phyloP scores from a whole-genome alignment of 2,329 filamentous ascomycete species.

The Dactylellina drechsleri region DNA sequence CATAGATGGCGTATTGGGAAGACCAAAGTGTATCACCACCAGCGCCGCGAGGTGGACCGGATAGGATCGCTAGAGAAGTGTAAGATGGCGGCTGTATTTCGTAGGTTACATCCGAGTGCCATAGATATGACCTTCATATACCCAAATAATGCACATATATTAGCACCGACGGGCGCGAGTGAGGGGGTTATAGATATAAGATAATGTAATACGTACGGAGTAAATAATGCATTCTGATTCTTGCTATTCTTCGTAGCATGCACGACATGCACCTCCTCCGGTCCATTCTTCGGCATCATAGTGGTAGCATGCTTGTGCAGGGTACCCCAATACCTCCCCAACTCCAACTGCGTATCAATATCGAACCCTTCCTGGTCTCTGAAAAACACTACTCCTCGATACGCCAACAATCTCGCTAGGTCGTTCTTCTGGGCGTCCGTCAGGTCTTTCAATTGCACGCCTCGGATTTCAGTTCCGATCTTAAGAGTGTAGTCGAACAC shows the following conservation, averaged over 20 bases:
- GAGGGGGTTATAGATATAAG: no score
- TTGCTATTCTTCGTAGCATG: slow-evolving; percentile 67
- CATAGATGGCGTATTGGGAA: slow-evolving; percentile 70
- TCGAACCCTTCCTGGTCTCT: slow-evolving; percentile 67
- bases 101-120: slow-evolving; percentile 66
- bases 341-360: slow-evolving; percentile 67
- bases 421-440: slow-evolving; percentile 68
- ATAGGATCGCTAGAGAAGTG: slow-evolving; percentile 68
- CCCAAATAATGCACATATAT: neutral
- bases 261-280: slow-evolving; percentile 70
- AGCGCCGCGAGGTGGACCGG: slow-evolving; percentile 67
- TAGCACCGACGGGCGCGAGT: no score
- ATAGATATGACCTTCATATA: slow-evolving; percentile 33
- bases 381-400: slow-evolving; percentile 70
- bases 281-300: slow-evolving; percentile 65
- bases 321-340: slow-evolving; percentile 67
- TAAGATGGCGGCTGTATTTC: slow-evolving; percentile 70
- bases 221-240: slow-evolving; percentile 68
- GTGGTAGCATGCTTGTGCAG: slow-evolving; percentile 70
- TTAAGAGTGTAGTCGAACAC: slow-evolving; percentile 70
- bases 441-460: slow-evolving; percentile 66
- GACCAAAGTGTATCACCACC: slow-evolving; percentile 71
- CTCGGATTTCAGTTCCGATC: slow-evolving; percentile 68
- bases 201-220: slow-evolving; percentile 62
- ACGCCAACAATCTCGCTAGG: slow-evolving; percentile 67